A percentile compares a stretch with the other conserved stretches of the same genome.
Conservation (phyloP, 2,329 filamentous ascomycete species). For the Alternaria sp. region DNA sequence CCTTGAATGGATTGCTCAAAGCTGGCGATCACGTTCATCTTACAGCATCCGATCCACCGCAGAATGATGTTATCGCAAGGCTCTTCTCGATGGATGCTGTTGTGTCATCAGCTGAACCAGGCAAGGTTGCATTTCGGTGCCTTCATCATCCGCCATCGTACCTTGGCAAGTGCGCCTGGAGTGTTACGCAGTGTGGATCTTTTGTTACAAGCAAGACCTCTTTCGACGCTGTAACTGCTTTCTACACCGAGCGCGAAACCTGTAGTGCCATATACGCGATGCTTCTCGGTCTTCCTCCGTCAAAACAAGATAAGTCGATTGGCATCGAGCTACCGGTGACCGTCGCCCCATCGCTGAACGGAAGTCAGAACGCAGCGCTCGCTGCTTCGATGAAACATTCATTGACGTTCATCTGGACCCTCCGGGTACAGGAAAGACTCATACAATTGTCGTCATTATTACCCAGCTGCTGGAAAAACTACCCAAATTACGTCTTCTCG, state of each 20-base stretch:
- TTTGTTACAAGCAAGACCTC: slow-evolving; percentile 52
- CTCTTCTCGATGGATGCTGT: slow-evolving; percentile 50
- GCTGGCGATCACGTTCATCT: slow-evolving; percentile 45
- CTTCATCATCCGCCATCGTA: slow-evolving; percentile 50
- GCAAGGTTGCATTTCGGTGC: slow-evolving; percentile 45
- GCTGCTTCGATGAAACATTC: slow-evolving; percentile 35
- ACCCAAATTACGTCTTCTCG: slow-evolving; percentile 37
- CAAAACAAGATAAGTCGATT: slow-evolving; percentile 13
- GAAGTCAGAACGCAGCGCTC: slow-evolving; percentile 47
- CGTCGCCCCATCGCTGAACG: slow-evolving; percentile 33
- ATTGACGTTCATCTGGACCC: slow-evolving; percentile 54
- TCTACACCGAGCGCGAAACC: slow-evolving; percentile 37
- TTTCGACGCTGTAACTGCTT: slow-evolving; percentile 46
- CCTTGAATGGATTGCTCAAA: slow-evolving; percentile 17
- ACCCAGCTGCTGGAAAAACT: slow-evolving; percentile 36
- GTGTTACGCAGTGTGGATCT: slow-evolving; percentile 48
- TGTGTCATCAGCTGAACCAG: slow-evolving; percentile 40
- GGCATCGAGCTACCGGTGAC: slow-evolving; percentile 18
- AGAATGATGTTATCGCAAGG: slow-evolving; percentile 35
- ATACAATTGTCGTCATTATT: slow-evolving; percentile 52
- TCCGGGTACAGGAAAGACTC: slow-evolving; percentile 55
- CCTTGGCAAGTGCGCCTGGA: slow-evolving; percentile 48
- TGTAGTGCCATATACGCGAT: slow-evolving; percentile 43
- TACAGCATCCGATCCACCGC: slow-evolving; percentile 39
- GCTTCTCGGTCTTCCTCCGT: slow-evolving; percentile 19